phyloP scores from a whole-genome alignment of 2,329 filamentous ascomycete species.

The Cladosporium sphaerospermum region DNA sequence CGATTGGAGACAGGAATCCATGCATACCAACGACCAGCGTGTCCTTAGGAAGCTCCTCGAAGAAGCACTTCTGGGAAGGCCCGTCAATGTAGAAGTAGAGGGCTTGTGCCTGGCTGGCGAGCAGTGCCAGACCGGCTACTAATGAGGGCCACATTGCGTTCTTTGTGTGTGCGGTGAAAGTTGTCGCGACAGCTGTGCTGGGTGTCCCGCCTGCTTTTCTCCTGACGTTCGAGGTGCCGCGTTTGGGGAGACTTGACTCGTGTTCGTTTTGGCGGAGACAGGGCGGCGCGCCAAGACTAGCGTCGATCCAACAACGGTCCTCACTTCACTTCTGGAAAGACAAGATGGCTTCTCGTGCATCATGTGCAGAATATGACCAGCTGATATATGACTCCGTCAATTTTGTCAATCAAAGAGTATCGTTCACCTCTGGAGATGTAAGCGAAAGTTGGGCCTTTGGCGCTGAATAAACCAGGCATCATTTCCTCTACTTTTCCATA shows the following conservation, averaged over 20 bases:
- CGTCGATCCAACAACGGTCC: background rate
- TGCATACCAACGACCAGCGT: conserved; percentile 79
- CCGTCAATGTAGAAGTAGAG: conserved; percentile 96
- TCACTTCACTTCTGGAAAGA: background rate
- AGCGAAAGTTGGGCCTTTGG: no score
- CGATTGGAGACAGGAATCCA: background rate
- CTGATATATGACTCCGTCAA: no score
- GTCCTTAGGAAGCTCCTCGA: conserved; percentile 95
- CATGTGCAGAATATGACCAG: no score
- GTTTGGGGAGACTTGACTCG: conserved; percentile 6
- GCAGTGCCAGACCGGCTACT: conserved; percentile 28
- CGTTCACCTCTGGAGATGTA: no score
- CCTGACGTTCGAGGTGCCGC: conserved; percentile 9
- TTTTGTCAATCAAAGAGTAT: no score
- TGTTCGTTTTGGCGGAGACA: background rate
- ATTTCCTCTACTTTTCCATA: no score
- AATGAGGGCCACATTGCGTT: conserved; percentile 23
- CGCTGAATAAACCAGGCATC: no score
- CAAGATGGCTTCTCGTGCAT: no score
- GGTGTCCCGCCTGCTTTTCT: conserved; percentile 1
- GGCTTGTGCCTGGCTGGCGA: conserved; percentile 61
- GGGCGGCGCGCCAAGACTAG: background rate
- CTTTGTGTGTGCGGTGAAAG: conserved; percentile 9
- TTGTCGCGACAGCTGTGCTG: background rate
- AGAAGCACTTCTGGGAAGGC: conserved; percentile 85